These are phyloP conservation scores for Ophiostoma triangulosporum DNA, from an alignment of 2,329 filamentous ascomycete genomes.

Conservation along the genomic window DNA sequence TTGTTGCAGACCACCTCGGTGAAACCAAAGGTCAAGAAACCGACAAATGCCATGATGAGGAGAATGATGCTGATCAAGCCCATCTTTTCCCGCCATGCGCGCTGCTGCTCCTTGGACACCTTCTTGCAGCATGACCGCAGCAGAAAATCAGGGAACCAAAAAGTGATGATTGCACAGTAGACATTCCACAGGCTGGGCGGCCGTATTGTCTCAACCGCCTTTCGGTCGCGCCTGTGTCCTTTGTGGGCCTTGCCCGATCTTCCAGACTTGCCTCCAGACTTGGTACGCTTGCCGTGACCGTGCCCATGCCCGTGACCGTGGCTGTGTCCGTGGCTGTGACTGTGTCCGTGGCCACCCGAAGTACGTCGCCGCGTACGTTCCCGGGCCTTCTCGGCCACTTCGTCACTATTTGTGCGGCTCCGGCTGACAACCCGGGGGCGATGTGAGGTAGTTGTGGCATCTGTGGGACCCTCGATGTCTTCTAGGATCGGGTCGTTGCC, in stretches of 20 bases:
- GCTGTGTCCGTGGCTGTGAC: no score
- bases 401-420: slow-evolving; percentile 21
- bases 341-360: slow-evolving; percentile 30
- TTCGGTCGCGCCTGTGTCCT: slow-evolving; percentile 34
- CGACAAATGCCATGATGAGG: slow-evolving; percentile 74
- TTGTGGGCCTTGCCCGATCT: slow-evolving; percentile 37
- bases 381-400: slow-evolving; percentile 24
- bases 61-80: slow-evolving; percentile 90
- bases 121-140: slow-evolving; percentile 79
- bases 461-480: slow-evolving; percentile 53
- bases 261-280: background rate
- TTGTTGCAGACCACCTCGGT: slow-evolving; percentile 72
- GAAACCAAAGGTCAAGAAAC: slow-evolving; percentile 94
- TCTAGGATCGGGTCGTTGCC: slow-evolving; percentile 83
- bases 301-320: no score
- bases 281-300: background rate
- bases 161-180: slow-evolving; percentile 87
- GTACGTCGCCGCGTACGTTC: slow-evolving; percentile 19
- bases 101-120: slow-evolving; percentile 69
- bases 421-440: slow-evolving; percentile 19
- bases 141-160: slow-evolving; percentile 82
- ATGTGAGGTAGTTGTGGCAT: slow-evolving; percentile 27
- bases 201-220: slow-evolving; percentile 48
- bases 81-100: slow-evolving; percentile 97
- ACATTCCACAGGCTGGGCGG: slow-evolving; percentile 88